Base-by-base conservation (phyloP, 1,139 yeast species). In the Taiozyma onychis region DNA sequence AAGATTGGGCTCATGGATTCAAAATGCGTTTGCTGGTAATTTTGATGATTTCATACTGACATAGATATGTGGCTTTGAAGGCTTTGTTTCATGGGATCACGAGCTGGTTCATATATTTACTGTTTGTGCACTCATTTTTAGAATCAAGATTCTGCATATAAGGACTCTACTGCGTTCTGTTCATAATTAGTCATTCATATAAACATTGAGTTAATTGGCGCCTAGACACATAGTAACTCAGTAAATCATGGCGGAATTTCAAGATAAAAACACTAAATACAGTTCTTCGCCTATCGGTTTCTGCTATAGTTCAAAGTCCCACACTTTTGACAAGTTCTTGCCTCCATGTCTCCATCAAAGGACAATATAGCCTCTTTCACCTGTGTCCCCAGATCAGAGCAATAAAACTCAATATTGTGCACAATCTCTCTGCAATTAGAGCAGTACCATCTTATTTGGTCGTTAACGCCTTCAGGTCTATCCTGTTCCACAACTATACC, bases 401-500 rank as follows among this genome's bases (percentile, higher is more conserved):
- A 85, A 61, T 85, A 82, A 64, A 91, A 89, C 49, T 78, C 82
- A 27, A 74, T 75, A 65, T 89, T 90, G 62, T 84, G 80, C 2
- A 88, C 83, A 13, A 83, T 71, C 28, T 78, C 76, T 53, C 71
- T 71, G 69, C 97, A 91, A 13, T 73, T 73, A 18, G 77, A 68
- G 62, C 97, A 91, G 66, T 90, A 91, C 97, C 97, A 90, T 61
- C 97, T 76, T 56, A 88, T 73, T 55, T 78, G 77, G 64, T 88
- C 96, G 52, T 78, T 74, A 39, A 78, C 71, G 2, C 79, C 88
- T 49, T 72, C 71, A 0, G 96, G 96, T 57, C 97, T 76, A 63
- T 89, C 96, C 67, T 90, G 97, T 63, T 91, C 98, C n/a, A 91
- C 88, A 7, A 91, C 98, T 46, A 91, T 72, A 0, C 98, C 98